Conservation (phyloP, 2,329 filamentous ascomycete species). For the Xylariaceae sp. region DNA sequence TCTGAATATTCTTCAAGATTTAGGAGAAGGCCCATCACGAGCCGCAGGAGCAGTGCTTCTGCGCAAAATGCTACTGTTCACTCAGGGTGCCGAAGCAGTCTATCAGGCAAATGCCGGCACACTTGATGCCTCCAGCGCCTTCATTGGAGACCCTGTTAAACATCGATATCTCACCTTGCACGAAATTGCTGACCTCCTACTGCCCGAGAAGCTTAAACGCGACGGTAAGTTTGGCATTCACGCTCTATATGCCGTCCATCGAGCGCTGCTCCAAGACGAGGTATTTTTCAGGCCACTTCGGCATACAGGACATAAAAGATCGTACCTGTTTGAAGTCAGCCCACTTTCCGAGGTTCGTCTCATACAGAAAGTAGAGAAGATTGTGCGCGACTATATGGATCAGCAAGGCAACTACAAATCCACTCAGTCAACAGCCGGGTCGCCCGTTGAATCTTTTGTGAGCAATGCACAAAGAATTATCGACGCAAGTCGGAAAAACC, state of each 20-base stretch:
- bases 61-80: slow-evolving; percentile 56
- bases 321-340: slow-evolving; percentile 67
- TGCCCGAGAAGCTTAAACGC: slow-evolving; percentile 46
- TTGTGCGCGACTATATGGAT: slow-evolving; percentile 62
- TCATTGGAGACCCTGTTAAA: slow-evolving; percentile 47
- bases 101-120: slow-evolving; percentile 56
- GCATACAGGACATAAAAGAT: slow-evolving; percentile 56
- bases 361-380: slow-evolving; percentile 56
- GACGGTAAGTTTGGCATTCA: slow-evolving; percentile 51
- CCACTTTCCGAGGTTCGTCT: slow-evolving; percentile 60
- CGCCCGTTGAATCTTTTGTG: slow-evolving; percentile 49
- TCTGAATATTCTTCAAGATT: slow-evolving; percentile 48
- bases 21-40: slow-evolving; percentile 51
- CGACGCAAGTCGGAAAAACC: slow-evolving; percentile 55
- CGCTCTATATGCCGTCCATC: slow-evolving; percentile 74
- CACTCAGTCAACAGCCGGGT: neutral
- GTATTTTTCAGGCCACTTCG: slow-evolving; percentile 64
- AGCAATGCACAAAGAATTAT: slow-evolving; percentile 57
- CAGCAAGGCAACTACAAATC: slow-evolving; percentile 27
- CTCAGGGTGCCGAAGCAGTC: slow-evolving; percentile 49
- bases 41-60: slow-evolving; percentile 52
- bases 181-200: slow-evolving; percentile 56
- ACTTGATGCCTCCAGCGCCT: slow-evolving; percentile 54
- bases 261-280: slow-evolving; percentile 65
- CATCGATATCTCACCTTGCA: slow-evolving; percentile 57